A percentile compares a stretch with the other conserved stretches of the same genome.
These are phyloP conservation scores for Acer yangbiense DNA, from an alignment of 345 rosid genomes.

Conservation along the genomic window DNA sequence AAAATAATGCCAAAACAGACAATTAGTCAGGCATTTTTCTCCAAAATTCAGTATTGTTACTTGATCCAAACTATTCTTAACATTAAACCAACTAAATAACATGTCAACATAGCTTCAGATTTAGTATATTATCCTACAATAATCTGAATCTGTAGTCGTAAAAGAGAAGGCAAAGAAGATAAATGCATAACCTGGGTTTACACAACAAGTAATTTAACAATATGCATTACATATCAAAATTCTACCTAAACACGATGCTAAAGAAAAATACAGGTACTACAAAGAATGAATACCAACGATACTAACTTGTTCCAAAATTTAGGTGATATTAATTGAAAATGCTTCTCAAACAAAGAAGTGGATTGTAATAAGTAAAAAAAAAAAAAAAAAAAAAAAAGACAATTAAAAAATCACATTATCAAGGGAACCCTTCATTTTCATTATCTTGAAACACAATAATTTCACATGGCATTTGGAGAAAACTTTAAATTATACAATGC, in stretches of 20 bases:
- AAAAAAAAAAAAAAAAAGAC: neutral
- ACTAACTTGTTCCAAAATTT: neutral
- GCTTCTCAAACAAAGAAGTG: neutral
- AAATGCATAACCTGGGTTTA: neutral
- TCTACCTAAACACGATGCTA: neutral
- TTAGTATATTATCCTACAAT: neutral
- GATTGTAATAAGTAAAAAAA: neutral
- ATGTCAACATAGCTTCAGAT: neutral
- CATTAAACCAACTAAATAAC: slow-evolving; percentile 6
- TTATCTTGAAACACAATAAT: neutral
- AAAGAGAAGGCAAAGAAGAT: neutral
- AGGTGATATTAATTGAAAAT: neutral
- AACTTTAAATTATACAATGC: neutral
- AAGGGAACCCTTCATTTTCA: neutral
- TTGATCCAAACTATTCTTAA: neutral
- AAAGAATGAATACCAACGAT: neutral
- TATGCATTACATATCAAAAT: neutral
- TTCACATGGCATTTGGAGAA: neutral
- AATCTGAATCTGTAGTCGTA: neutral
- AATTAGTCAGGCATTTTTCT: neutral
- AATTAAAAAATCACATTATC: neutral
- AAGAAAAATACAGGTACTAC: neutral
- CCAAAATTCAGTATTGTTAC: neutral
- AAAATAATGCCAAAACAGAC: neutral
- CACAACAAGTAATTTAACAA: neutral